These are phyloP conservation scores for Stephania cephalantha DNA, from an alignment of 164 flowering plant species.

Conservation along the genomic window DNA sequence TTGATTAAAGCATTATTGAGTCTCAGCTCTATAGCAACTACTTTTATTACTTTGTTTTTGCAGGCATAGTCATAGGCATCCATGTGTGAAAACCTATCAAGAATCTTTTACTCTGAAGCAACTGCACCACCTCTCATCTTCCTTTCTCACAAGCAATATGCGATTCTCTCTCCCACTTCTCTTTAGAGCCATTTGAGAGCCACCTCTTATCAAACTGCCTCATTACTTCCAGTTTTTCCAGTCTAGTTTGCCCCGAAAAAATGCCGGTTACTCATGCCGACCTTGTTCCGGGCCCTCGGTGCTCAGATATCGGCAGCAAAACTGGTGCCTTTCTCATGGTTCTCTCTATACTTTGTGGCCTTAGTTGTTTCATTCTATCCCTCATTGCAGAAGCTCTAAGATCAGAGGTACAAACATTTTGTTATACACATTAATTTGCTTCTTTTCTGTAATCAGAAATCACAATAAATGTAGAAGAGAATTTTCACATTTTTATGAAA, in stretches of 20 bases:
- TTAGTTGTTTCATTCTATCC: slow-evolving; percentile 68
- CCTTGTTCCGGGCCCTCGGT: slow-evolving; percentile 44
- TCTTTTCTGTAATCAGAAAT: no score
- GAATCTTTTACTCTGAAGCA: slow-evolving; percentile 76
- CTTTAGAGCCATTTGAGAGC: background rate
- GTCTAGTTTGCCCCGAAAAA: background rate
- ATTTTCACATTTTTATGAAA: no score
- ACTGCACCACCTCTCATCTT: slow-evolving; percentile 5
- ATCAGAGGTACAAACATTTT: slow-evolving; percentile 46
- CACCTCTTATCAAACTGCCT: background rate
- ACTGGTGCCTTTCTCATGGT: slow-evolving; percentile 50
- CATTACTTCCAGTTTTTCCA: background rate
- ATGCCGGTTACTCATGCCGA: slow-evolving; percentile 90
- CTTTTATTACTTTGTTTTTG: background rate
- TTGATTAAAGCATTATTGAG: no score
- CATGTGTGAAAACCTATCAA: slow-evolving; percentile 25
- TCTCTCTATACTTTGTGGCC: slow-evolving; percentile 60
- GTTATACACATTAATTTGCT: background rate
- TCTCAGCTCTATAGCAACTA: background rate
- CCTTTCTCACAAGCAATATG: slow-evolving; percentile 67
- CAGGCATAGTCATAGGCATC: background rate
- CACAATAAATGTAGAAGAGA: no score
- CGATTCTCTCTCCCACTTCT: slow-evolving; percentile 20
- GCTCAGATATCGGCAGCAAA: slow-evolving; percentile 55
- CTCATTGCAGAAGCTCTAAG: slow-evolving; percentile 79